A percentile compares a stretch with the other conserved stretches of the same genome.
Evolutionary conservation across 208 protist genomes (phyloP).

Genomic region (Trypanosoma mega): DNA sequence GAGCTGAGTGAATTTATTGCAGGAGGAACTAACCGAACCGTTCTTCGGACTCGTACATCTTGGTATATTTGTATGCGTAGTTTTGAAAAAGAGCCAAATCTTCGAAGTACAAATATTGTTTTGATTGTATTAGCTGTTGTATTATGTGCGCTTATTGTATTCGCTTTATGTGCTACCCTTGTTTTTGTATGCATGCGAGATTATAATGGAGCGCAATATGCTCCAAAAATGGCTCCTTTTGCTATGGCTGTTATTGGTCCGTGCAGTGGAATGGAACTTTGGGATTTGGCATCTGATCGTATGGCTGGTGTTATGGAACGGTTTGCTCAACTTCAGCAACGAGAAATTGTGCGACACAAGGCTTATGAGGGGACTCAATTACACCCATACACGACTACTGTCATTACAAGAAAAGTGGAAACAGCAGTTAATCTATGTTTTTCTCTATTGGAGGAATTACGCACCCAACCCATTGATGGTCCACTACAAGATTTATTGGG

Average conservation of each 20-base stretch:
- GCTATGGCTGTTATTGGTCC: conserved; percentile 66
- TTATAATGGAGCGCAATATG: conserved; percentile 57
- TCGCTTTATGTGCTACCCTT: conserved; percentile 26
- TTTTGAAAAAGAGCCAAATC: neutral
- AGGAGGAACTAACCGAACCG: conserved; percentile 12
- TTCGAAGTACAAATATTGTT: conserved; percentile 30
- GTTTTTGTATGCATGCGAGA: conserved; percentile 43
- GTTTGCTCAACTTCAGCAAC: conserved; percentile 35
- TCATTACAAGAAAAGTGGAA: conserved; percentile 47
- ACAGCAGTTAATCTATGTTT: conserved; percentile 63
- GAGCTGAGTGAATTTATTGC: conserved; percentile 30
- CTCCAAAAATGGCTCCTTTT: conserved; percentile 72
- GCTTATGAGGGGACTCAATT: conserved; percentile 72
- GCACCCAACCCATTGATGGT: conserved; percentile 49
- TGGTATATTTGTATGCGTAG: conserved; percentile 24
- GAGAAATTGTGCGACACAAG: conserved; percentile 33
- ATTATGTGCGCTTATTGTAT: conserved; percentile 23
- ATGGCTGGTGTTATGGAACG: conserved; percentile 59
- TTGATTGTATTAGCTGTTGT: conserved; percentile 29
- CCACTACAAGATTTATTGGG: conserved; percentile 54
- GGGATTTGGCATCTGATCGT: conserved; percentile 53
- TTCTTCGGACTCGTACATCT: conserved; percentile 6
- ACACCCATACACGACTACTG: conserved; percentile 65
- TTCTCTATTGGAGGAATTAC: conserved; percentile 50
- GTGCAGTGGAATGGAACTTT: conserved; percentile 61